Base-by-base conservation (phyloP, 192 early-diverging fungal species). In the Powellomyces hirtus region DNA sequence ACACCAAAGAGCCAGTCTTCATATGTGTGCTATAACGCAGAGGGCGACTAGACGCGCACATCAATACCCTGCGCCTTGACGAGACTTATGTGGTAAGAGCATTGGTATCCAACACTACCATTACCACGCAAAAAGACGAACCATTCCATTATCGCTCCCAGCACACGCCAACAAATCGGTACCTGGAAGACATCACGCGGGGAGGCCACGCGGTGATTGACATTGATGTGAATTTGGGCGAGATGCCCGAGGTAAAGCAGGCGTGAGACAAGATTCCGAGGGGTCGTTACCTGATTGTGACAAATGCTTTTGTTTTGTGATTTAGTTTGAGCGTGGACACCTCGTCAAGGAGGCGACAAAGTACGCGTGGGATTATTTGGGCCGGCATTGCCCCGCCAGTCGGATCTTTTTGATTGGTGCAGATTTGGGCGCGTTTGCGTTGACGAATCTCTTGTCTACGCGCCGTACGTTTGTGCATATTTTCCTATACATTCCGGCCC, bases 151-250 rank as follows among this genome's bases (percentile, higher is more conserved):
- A 4, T 30, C 31, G 27, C 33, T 31, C 5, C 27, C 35, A 60
- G 59, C 37, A 38, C 35, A 29, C 33, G n/a, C 4, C 59, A 7
- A 24, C 59, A 18, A 33, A 16, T 24, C 36, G 30, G 35, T 71
- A 63, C 50, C 10, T 71, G n/a, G 8, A 59, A n/a, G 27, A 60
- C 37, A 68, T 60, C 27, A 29, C 24, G 26, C 6, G 26, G 11
- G 35, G 22, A n/a, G 42, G 44, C 10, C 68, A 71, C 55, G 68
- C 59, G 6, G 20, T 71, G 10, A 63, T 71, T 20, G 68, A 71
- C 35, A 42, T 71, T 22, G 50, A 62, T 4, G 14, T 63, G n/a
- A 42, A 42, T 38, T 14, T 27, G 8, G 38, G 30, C 3, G 16
- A 18, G 20, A 5, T 66, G 51, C 18, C 11, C 10, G 29, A 33